Conservation (phyloP, 2,329 filamentous ascomycete genomes). For the Aquanectria penicillioides region DNA sequence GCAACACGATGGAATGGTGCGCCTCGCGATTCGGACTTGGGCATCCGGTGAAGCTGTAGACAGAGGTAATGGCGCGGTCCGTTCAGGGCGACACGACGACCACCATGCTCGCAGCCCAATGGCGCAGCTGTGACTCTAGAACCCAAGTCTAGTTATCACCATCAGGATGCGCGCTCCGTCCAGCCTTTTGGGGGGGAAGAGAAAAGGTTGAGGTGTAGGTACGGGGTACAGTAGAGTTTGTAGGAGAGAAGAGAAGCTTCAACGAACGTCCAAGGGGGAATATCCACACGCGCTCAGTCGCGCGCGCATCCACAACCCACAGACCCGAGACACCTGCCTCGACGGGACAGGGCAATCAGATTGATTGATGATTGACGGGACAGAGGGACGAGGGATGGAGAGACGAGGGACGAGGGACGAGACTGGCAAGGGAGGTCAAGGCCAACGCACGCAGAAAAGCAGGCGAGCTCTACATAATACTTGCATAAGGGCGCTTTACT, state of each 20-base stretch:
- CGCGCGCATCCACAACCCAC: conserved; percentile 8
- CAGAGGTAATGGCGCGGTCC: conserved; percentile 28
- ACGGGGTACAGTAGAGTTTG: conserved; percentile 1
- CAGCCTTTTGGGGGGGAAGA: conserved; percentile 2
- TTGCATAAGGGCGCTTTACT: conserved; percentile 5
- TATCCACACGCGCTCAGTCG: conserved; percentile 13
- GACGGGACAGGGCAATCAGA: conserved; percentile 10
- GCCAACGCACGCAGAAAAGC: neutral
- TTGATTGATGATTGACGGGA: conserved; percentile 10
- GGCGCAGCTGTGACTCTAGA: conserved; percentile 29
- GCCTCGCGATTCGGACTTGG: conserved; percentile 28
- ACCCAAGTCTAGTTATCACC: conserved; percentile 28
- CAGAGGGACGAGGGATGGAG: neutral
- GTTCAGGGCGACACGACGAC: conserved; percentile 29
- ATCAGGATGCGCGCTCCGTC: conserved; percentile 15
- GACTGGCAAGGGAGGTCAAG: neutral
- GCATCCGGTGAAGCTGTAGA: conserved; percentile 22
- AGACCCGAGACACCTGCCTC: conserved; percentile 14
- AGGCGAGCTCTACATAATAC: conserved; percentile 5
- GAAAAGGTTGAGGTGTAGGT: conserved; percentile 5
- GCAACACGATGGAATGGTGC: conserved; percentile 22
- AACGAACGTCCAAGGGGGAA: conserved; percentile 13
- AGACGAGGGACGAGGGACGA: conserved; percentile 8
- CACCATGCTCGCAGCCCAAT: conserved; percentile 37
- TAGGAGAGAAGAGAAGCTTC: neutral